Evolutionary conservation across 1,284 basidiomycete species (phyloP).

Genomic region (Pholiota adiposa): DNA sequence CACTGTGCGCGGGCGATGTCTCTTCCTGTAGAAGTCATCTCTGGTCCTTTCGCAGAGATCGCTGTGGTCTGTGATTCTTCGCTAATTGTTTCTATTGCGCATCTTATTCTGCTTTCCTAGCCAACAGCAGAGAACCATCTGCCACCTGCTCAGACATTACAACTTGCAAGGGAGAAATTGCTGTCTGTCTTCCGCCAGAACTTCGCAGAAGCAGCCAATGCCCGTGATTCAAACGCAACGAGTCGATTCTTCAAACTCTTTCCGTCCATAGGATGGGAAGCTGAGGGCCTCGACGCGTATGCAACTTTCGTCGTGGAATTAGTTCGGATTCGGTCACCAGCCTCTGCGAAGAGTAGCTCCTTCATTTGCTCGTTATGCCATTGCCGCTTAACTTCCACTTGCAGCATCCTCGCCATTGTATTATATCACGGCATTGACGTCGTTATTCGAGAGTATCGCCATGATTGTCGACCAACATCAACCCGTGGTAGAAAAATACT

Average conservation of each 20-base stretch:
- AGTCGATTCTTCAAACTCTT: constrained; percentile 97
- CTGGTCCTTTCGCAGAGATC: constrained; percentile 84
- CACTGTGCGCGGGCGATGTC: constrained; percentile 91
- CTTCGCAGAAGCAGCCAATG: constrained; percentile 80
- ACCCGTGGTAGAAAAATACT: constrained; percentile 97
- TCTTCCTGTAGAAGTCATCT: constrained; percentile 77
- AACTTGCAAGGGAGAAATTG: constrained; percentile 75
- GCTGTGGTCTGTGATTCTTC: constrained; percentile 71
- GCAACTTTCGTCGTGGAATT: constrained; percentile 92
- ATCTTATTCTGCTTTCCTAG: constrained; percentile 44
- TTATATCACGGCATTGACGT: constrained; percentile 86
- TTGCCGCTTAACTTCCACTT: constrained; percentile 21
- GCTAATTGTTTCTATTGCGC: neutral
- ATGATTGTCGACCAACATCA: constrained; percentile 98
- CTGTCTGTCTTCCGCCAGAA: constrained; percentile 79
- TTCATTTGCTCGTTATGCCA: constrained; percentile 1
- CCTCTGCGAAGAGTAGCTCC: constrained; percentile 77
- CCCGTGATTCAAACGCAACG: constrained; percentile 84
- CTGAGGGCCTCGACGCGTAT: constrained; percentile 94
- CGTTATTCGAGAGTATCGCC: constrained; percentile 93
- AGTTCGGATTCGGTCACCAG: constrained; percentile 77
- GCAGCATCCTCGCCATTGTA: constrained; percentile 88
- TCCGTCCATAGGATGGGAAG: constrained; percentile 89
- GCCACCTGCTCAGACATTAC: constrained; percentile 84
- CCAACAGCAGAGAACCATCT: constrained; percentile 89